Percentiles rank a stretch among this genome's conserved stretches.
These are phyloP conservation scores for Mollisia scopiformis DNA, from an alignment of 2,329 filamentous ascomycete species.

Conservation along the genomic window DNA sequence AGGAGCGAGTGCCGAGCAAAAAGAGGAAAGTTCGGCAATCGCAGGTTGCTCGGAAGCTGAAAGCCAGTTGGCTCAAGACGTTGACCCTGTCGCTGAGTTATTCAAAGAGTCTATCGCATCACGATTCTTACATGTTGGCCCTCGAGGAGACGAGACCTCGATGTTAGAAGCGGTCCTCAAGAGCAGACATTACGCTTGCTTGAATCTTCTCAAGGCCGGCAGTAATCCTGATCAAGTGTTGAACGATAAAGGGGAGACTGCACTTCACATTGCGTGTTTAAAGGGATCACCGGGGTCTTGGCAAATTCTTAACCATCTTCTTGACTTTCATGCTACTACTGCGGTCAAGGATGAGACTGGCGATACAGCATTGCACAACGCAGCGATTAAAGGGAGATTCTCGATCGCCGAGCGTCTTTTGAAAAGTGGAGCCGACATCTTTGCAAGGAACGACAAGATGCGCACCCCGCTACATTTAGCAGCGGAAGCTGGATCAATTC, in stretches of 20 bases:
- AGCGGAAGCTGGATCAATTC: neutral
- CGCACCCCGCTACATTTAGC: slow-evolving; percentile 9
- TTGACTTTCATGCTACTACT: neutral
- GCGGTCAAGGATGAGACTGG: neutral
- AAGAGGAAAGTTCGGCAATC: neutral
- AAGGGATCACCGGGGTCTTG: neutral
- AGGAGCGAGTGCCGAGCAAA: neutral
- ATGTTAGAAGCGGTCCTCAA: neutral
- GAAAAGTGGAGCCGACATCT: slow-evolving; percentile 1
- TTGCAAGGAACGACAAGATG: slow-evolving; percentile 2
- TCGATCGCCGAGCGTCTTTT: neutral
- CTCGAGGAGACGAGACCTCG: neutral
- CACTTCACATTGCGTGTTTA: slow-evolving; percentile 6
- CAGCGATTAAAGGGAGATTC: neutral
- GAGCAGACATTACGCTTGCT: neutral
- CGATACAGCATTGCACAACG: slow-evolving; percentile 5
- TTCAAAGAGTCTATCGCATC: neutral
- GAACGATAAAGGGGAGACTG: neutral
- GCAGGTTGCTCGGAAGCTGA: neutral
- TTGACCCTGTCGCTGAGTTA: neutral
- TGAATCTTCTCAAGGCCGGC: neutral
- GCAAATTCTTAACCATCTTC: neutral
- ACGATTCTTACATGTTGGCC: no score
- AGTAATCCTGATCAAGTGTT: neutral
- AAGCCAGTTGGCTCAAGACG: neutral